Conservation (phyloP, 441 rosid species). For the Sinapis alba region DNA sequence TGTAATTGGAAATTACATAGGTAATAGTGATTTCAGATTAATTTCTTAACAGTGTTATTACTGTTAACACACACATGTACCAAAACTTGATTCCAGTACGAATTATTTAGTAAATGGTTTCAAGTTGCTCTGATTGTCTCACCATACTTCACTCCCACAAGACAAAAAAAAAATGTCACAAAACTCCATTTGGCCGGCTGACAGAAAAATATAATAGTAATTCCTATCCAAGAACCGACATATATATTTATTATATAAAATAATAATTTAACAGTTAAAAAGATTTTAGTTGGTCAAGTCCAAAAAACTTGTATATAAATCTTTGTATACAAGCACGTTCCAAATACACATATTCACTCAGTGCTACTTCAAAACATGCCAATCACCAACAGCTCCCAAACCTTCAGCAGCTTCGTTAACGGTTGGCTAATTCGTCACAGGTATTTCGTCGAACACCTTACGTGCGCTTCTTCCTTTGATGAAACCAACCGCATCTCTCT, state of each 20-base stretch:
- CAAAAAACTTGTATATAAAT: conserved; percentile 9
- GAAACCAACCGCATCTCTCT: not conserved
- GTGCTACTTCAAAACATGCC: conserved; percentile 11
- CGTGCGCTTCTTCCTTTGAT: conserved; percentile 22
- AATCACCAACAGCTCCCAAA: conserved; percentile 27
- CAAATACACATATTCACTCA: not conserved
- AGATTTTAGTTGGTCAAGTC: conserved; percentile 12
- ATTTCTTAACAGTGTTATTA: not conserved
- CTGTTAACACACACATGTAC: not conserved
- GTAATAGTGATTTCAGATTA: not conserved
- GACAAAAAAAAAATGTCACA: conserved; percentile 17
- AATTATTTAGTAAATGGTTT: not conserved
- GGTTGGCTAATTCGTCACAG: conserved; percentile 43
- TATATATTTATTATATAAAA: not conserved
- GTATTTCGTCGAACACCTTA: conserved; percentile 44
- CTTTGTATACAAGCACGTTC: conserved; percentile 3
- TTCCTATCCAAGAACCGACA: conserved; percentile 18
- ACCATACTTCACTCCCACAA: conserved; percentile 18
- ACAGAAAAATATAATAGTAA: conserved; percentile 27
- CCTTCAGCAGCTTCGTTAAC: conserved; percentile 31
- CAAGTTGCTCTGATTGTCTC: not conserved
- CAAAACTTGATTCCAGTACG: not conserved
- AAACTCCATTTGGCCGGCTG: conserved; percentile 26
- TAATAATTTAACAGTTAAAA: conserved; percentile 13
- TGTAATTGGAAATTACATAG: not conserved